Evolutionary conservation across 768 basidiomycete genomes (phyloP).

Genomic region (Leccinellum rugosiceps): DNA sequence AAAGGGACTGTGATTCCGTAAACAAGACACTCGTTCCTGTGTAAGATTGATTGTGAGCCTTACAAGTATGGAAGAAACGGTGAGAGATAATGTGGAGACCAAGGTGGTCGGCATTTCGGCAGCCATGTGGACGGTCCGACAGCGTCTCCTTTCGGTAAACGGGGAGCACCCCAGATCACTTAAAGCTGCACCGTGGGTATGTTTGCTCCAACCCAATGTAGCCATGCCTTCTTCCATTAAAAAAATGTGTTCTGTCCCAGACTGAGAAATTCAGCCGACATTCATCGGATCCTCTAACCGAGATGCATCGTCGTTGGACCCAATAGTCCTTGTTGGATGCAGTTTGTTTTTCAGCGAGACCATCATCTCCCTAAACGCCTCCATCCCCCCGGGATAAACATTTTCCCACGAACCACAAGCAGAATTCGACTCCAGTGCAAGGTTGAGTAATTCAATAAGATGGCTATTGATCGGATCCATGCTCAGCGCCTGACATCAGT

Average conservation of each 20-base stretch:
- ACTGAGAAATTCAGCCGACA: constrained; percentile 23
- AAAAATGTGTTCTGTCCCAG: constrained; percentile 19
- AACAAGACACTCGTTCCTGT: constrained; percentile 30
- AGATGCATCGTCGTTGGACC: constrained; percentile 14
- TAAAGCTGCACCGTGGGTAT: constrained; percentile 20
- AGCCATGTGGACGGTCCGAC: constrained; percentile 7
- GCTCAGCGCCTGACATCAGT: constrained; percentile 57
- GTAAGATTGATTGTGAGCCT: constrained; percentile 29
- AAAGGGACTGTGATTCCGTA: constrained; percentile 28
- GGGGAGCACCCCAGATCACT: constrained; percentile 29
- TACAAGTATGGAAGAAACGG: constrained; percentile 24
- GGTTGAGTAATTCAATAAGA: constrained; percentile 75
- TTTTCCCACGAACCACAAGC: constrained; percentile 33
- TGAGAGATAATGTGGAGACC: constrained; percentile 35
- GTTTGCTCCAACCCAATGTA: constrained; percentile 22
- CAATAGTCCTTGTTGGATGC: constrained; percentile 19
- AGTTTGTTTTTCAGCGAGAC: constrained; percentile 28
- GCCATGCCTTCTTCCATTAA: constrained; percentile 20
- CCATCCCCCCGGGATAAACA: constrained; percentile 33
- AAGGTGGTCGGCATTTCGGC: constrained; percentile 34
- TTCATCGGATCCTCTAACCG: constrained; percentile 31
- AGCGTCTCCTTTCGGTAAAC: constrained; percentile 1
- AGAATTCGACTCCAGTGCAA: constrained; percentile 62
- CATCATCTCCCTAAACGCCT: constrained; percentile 34
- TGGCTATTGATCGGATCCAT: constrained; percentile 82